A percentile compares a stretch with the other conserved stretches of the same genome.
phyloP scores from a whole-genome alignment of 306 rosid genomes.

The Prinsepia uniflora region DNA sequence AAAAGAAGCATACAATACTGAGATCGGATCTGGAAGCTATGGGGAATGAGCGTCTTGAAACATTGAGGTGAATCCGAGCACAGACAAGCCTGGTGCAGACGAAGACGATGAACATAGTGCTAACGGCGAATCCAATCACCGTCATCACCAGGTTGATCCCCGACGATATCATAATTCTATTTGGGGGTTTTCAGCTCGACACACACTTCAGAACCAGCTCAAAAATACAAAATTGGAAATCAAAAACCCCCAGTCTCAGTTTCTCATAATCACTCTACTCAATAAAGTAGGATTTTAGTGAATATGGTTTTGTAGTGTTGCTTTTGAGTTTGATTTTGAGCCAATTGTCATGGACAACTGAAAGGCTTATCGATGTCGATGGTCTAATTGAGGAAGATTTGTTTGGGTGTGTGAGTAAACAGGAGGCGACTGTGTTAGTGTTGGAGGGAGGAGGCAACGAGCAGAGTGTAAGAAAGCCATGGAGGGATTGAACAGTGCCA shows the following conservation, averaged over 20 bases:
- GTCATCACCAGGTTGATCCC: constrained; percentile 93
- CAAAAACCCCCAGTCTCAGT: not conserved
- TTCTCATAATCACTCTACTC: not conserved
- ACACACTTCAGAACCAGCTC: constrained; percentile 15
- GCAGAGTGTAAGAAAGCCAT: constrained; percentile 30
- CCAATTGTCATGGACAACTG: constrained; percentile 15
- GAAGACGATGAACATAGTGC: constrained; percentile 88
- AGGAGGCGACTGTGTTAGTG: constrained; percentile 19
- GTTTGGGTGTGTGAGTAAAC: not conserved
- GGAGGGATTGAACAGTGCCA: constrained; percentile 21
- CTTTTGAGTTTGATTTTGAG: not conserved
- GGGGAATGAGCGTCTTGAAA: constrained; percentile 69
- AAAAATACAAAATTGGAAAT: not conserved
- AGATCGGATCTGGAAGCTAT: constrained; percentile 81
- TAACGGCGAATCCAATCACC: constrained; percentile 89
- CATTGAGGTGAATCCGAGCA: constrained; percentile 81
- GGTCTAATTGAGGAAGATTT: not conserved
- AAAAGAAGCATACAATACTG: constrained; percentile 40
- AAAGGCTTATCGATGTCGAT: not conserved
- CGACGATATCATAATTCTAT: constrained; percentile 58
- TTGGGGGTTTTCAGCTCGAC: not conserved
- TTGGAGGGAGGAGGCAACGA: constrained; percentile 20
- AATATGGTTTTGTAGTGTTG: not conserved
- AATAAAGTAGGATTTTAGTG: not conserved
- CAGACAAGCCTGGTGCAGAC: constrained; percentile 86